Conservation (phyloP, 2,329 filamentous ascomycete species). For the Neonectria coccinea region DNA sequence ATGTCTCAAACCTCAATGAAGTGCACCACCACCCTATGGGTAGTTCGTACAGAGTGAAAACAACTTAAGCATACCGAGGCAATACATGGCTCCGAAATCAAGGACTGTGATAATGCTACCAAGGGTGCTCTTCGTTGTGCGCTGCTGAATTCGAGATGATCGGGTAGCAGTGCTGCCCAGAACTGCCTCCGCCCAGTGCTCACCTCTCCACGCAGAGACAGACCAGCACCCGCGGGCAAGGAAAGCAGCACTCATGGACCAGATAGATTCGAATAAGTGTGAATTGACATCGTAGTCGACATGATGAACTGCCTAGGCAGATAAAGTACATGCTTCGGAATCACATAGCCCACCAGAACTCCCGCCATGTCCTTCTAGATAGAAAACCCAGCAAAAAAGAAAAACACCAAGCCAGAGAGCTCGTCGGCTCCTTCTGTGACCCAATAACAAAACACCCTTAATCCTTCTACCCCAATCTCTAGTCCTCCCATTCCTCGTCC, state of each 20-base stretch:
- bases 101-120: background rate
- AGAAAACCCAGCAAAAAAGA: slow-evolving; percentile 28
- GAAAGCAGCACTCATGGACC: background rate
- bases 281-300: slow-evolving; percentile 32
- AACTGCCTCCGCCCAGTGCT: background rate
- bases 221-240: background rate
- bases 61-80: background rate
- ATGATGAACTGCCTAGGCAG: slow-evolving; percentile 25
- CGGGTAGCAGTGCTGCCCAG: background rate
- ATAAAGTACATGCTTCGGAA: slow-evolving; percentile 30
- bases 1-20: background rate
- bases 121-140: background rate
- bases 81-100: background rate
- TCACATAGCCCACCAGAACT: slow-evolving; percentile 39
- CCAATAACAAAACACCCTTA: slow-evolving; percentile 24
- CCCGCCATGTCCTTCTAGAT: slow-evolving; percentile 37
- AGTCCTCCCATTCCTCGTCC: slow-evolving; percentile 97
- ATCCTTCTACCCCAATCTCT: background rate
- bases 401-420: slow-evolving; percentile 21
- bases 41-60: background rate
- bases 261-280: slow-evolving; percentile 4
- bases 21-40: background rate
- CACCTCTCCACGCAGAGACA: background rate
- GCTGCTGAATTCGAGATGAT: background rate
- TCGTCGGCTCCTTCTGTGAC: background rate